These are phyloP conservation scores for Tuber magnatum DNA, from an alignment of 495 filamentous ascomycete genomes.

Conservation along the genomic window DNA sequence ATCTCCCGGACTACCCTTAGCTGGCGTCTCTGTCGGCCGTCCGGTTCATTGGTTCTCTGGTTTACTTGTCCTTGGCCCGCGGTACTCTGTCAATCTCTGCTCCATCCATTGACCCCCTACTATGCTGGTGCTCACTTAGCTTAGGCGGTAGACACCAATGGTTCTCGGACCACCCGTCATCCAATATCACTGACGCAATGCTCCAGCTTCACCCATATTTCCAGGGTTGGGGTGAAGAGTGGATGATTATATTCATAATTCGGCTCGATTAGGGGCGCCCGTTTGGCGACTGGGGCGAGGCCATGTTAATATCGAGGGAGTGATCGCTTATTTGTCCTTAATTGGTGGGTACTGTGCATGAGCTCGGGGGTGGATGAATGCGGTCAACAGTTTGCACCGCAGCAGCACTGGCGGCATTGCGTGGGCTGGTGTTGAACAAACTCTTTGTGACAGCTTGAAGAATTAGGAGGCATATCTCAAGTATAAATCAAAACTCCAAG, in stretches of 20 bases:
- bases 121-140: neutral
- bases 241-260: neutral
- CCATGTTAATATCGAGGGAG: neutral
- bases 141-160: neutral
- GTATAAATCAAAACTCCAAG: too few relatives aligned
- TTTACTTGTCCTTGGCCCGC: neutral
- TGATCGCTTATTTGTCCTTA: neutral
- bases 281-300: neutral
- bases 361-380: neutral
- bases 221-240: neutral
- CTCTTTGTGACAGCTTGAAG: neutral
- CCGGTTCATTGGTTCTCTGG: too few relatives aligned
- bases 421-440: too few relatives aligned
- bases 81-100: neutral
- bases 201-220: neutral
- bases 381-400: neutral
- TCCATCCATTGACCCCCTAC: neutral
- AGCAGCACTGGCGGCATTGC: too few relatives aligned
- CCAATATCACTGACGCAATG: neutral
- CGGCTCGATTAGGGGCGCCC: too few relatives aligned
- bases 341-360: neutral
- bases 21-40: neutral
- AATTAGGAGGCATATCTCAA: neutral
- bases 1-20: neutral
- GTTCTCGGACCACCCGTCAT: neutral